These are phyloP conservation scores for Dovyalis caffra DNA, from an alignment of 345 rosid species.

Conservation along the genomic window DNA sequence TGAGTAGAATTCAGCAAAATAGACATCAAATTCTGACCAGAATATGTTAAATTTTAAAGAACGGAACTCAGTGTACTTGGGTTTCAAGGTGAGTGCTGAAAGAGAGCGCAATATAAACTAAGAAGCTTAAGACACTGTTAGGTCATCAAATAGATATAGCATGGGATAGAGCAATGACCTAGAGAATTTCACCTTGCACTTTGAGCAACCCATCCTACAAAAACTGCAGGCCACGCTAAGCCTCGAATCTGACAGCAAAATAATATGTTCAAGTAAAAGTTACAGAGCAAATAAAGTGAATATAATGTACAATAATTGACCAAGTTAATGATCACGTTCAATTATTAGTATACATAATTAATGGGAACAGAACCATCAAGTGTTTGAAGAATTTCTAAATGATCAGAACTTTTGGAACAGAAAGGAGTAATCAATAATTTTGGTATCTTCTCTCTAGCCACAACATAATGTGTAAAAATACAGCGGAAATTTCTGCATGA, in stretches of 20 bases:
- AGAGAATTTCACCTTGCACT: conserved; percentile 76
- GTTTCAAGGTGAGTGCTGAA: no score
- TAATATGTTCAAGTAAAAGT: background rate
- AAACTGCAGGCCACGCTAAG: conserved; percentile 90
- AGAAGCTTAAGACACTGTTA: background rate
- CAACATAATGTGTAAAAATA: background rate
- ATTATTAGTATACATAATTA: background rate
- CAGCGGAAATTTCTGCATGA: background rate
- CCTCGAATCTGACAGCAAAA: conserved; percentile 66
- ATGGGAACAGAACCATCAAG: background rate
- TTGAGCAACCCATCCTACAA: conserved; percentile 89
- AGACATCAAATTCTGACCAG: no score
- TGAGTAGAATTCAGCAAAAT: no score
- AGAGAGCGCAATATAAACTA: background rate
- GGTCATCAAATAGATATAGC: background rate
- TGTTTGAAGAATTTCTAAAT: background rate
- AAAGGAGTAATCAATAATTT: background rate
- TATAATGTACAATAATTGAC: background rate
- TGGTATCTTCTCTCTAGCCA: background rate
- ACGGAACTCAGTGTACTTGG: conserved; percentile 42
- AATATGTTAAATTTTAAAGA: conserved; percentile 12
- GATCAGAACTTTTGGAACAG: background rate
- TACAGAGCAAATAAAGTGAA: background rate
- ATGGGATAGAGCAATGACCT: background rate
- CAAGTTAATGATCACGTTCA: background rate